Evolutionary conservation across 805 yeast genomes (phyloP).

Genomic region (Scheffersomyces lignosus): DNA sequence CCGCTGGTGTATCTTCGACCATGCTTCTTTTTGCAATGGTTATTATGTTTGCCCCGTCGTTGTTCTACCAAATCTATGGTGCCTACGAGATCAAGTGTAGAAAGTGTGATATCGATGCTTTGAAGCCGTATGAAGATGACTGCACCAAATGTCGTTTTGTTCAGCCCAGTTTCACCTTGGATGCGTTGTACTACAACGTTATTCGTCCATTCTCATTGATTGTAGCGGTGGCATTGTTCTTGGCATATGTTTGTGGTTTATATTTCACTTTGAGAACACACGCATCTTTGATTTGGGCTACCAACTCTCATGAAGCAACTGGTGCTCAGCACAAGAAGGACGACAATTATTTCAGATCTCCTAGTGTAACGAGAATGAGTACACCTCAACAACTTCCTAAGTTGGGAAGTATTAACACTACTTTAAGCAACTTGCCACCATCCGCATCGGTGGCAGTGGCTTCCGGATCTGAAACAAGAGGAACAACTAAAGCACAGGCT

Average conservation of each 20-base stretch:
- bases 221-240: constrained; percentile 77
- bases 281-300: constrained; percentile 94
- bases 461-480: constrained; percentile 1
- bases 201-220: constrained; percentile 79
- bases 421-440: constrained; percentile 12
- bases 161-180: constrained; percentile 74
- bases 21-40: constrained; percentile 89
- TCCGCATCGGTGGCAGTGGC: constrained; percentile 9
- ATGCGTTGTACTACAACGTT: constrained; percentile 62
- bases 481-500: constrained; percentile 5
- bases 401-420: constrained; percentile 8
- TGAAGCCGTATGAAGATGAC: constrained; percentile 23
- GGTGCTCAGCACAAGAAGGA: constrained; percentile 23
- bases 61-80: constrained; percentile 88
- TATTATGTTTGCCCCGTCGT: constrained; percentile 90
- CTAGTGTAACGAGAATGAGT: constrained; percentile 37
- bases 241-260: constrained; percentile 85
- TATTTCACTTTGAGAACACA: constrained; percentile 94
- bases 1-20: constrained; percentile 96
- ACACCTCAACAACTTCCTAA: constrained; percentile 11
- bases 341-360: constrained; percentile 26
- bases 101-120: constrained; percentile 41
- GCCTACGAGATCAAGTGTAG: constrained; percentile 75
- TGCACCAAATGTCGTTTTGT: constrained; percentile 75
- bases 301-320: constrained; percentile 35